These are phyloP conservation scores for Orbilia javanica DNA, from an alignment of 2,329 filamentous ascomycete genomes.

Conservation along the genomic window DNA sequence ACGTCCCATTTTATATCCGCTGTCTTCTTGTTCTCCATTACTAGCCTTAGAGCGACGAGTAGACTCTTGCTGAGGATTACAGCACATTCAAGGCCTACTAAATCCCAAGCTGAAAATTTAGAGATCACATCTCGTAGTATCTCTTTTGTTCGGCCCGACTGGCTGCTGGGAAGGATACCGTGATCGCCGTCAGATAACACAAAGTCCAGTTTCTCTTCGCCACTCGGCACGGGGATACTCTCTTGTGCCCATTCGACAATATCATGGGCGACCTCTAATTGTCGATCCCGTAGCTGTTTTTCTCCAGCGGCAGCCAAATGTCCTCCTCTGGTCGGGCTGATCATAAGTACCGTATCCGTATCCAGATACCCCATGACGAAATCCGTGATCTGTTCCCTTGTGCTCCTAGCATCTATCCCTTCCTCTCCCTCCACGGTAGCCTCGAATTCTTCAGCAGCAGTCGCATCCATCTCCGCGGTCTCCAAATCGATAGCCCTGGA, in stretches of 20 bases:
- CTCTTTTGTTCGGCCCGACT: slow-evolving; percentile 79
- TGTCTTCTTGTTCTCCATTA: slow-evolving; percentile 84
- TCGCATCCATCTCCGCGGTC: slow-evolving; percentile 71
- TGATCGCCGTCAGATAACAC: slow-evolving; percentile 82
- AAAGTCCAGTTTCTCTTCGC: slow-evolving; percentile 69
- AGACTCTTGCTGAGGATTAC: slow-evolving; percentile 89
- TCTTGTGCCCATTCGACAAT: slow-evolving; percentile 79
- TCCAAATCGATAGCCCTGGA: slow-evolving; percentile 86
- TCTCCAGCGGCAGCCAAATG: slow-evolving; percentile 68
- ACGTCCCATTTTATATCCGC: slow-evolving; percentile 74
- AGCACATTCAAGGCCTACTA: slow-evolving; percentile 87
- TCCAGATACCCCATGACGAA: slow-evolving; percentile 86
- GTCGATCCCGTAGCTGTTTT: slow-evolving; percentile 77
- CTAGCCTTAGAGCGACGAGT: slow-evolving; percentile 78
- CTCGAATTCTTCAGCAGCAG: slow-evolving; percentile 10
- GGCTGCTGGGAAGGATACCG: slow-evolving; percentile 78
- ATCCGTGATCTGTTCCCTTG: slow-evolving; percentile 75
- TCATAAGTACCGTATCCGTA: slow-evolving; percentile 93
- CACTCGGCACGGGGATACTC: slow-evolving; percentile 84
- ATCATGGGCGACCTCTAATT: slow-evolving; percentile 76
- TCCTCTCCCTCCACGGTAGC: slow-evolving; percentile 25
- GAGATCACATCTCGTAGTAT: slow-evolving; percentile 82
- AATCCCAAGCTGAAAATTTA: slow-evolving; percentile 79
- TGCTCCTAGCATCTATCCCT: slow-evolving; percentile 66
- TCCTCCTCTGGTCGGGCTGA: slow-evolving; percentile 73